Percentiles rank a stretch among this genome's conserved stretches.
Conservation (phyloP, 305 asterid genomes). For the Fraxinus sp. region DNA sequence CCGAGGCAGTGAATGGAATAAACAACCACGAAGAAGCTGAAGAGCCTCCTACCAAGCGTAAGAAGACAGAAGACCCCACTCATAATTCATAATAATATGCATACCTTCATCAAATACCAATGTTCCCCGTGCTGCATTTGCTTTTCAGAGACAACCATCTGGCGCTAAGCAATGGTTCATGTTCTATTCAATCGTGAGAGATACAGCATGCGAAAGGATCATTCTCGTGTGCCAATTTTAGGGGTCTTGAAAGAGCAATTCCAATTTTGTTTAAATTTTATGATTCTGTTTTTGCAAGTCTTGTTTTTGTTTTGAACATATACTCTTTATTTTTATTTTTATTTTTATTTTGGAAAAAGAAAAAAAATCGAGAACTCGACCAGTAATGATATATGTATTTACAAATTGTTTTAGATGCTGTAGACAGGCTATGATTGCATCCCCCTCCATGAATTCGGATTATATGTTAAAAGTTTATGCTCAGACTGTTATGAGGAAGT, state of each 20-base stretch:
- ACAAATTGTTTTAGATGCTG: background rate
- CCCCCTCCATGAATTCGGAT: background rate
- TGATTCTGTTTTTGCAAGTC: background rate
- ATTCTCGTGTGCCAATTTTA: background rate
- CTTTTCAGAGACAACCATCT: conserved; percentile 43
- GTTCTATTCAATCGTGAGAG: background rate
- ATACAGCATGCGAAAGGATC: background rate
- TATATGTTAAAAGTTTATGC: background rate
- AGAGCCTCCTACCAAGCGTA: conserved; percentile 82
- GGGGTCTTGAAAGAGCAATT: conserved; percentile 7
- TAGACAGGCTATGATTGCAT: background rate
- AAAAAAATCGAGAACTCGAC: background rate
- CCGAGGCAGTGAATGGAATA: conserved; percentile 57
- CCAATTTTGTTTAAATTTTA: conserved; percentile 29
- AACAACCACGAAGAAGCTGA: conserved; percentile 37
- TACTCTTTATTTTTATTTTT: background rate
- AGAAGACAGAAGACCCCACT: conserved; percentile 62
- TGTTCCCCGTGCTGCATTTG: conserved; percentile 40
- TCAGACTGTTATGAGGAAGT: background rate
- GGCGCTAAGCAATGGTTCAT: background rate
- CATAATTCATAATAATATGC: conserved; percentile 20
- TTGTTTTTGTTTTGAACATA: background rate
- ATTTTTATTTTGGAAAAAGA: background rate
- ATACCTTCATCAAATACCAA: conserved; percentile 31
- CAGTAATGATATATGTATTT: background rate